Percentiles rank a stretch among this genome's conserved stretches.
Conservation (phyloP, 2,329 filamentous ascomycete species). For the Boeremia lycopersici region DNA sequence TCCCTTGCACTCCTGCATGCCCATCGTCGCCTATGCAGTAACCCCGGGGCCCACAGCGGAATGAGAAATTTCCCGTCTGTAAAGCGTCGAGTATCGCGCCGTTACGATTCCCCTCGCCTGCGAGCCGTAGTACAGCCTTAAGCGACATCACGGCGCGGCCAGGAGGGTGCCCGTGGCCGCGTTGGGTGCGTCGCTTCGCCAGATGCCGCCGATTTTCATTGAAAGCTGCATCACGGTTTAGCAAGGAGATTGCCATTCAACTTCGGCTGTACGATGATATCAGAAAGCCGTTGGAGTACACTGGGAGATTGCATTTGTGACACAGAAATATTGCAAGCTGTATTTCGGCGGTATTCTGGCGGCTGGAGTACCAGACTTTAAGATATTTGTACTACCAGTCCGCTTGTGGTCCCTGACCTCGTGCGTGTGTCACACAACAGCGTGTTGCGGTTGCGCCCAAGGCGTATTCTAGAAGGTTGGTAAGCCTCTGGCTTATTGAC, state of each 20-base stretch:
- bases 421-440: slow-evolving; percentile 22
- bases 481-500: slow-evolving; percentile 25
- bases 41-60: slow-evolving; percentile 28
- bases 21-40: slow-evolving; percentile 20
- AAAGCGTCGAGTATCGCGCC: slow-evolving; percentile 18
- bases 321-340: slow-evolving; percentile 13
- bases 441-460: slow-evolving; percentile 2
- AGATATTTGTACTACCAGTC: slow-evolving; percentile 14
- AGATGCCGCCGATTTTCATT: slow-evolving; percentile 27
- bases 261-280: slow-evolving; percentile 20
- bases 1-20: slow-evolving; percentile 17
- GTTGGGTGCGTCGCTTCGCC: slow-evolving; percentile 22
- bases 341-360: neutral
- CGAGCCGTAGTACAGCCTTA: slow-evolving; percentile 17
- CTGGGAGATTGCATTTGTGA: slow-evolving; percentile 21
- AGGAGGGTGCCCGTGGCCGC: slow-evolving; percentile 27
- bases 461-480: slow-evolving; percentile 38
- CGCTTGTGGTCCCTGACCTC: slow-evolving; percentile 8
- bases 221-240: slow-evolving; percentile 20
- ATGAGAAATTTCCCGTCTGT: slow-evolving; percentile 39
- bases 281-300: slow-evolving; percentile 36
- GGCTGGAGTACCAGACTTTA: slow-evolving; percentile 4
- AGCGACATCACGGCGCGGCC: slow-evolving; percentile 25
- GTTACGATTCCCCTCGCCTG: slow-evolving; percentile 6
- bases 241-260: slow-evolving; percentile 26